Evolutionary conservation across 129 eudicot species (phyloP).

Genomic region (Lactuca sativa): DNA sequence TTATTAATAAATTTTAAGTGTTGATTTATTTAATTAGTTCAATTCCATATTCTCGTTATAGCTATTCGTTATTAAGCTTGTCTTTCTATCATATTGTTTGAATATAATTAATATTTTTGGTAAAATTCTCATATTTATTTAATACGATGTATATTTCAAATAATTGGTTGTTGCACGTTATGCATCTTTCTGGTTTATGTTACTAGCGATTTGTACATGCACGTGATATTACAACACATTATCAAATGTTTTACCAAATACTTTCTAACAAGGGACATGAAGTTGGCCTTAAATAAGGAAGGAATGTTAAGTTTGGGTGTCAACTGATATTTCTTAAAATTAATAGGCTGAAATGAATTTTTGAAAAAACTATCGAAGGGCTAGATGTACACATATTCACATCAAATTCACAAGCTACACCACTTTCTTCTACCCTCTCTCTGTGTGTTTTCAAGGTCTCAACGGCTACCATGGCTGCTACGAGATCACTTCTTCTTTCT

Average conservation of each 20-base stretch:
- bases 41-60: background rate
- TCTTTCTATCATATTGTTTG: too few relatives aligned
- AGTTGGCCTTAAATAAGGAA: background rate
- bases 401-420: conserved; percentile 10
- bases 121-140: too few relatives aligned
- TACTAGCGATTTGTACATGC: background rate
- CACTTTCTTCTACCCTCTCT: conserved; percentile 11
- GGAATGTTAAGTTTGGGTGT: background rate
- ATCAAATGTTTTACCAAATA: background rate
- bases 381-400: background rate
- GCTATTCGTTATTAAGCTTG: background rate
- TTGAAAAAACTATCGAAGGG: conserved; percentile 16
- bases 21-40: too few relatives aligned
- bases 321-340: background rate
- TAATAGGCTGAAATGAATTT: conserved; percentile 7
- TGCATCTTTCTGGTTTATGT: too few relatives aligned
- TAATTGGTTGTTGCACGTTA: too few relatives aligned
- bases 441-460: conserved; percentile 25
- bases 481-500: conserved; percentile 28
- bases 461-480: conserved; percentile 42
- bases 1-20: too few relatives aligned
- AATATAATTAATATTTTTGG: too few relatives aligned
- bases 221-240: background rate
- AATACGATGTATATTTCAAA: too few relatives aligned
- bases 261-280: background rate